A percentile compares a stretch with the other conserved stretches of the same genome.
Conservation (phyloP, 129 eudicot species). For the Silybum marianum region DNA sequence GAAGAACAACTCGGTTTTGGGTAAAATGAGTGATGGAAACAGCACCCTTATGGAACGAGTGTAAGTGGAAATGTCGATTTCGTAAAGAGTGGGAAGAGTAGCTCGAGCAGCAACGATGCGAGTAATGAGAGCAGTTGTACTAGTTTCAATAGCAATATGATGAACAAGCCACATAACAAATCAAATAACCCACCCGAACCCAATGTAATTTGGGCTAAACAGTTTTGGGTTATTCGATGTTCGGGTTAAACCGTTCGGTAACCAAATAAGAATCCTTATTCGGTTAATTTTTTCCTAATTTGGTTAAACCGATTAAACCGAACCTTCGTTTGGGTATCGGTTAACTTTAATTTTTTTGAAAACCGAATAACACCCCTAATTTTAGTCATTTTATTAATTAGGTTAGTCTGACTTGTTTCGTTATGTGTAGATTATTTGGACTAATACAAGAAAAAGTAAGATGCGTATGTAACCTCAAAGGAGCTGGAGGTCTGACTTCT, state of each 20-base stretch:
- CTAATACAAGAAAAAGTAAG: not conserved
- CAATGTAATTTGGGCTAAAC: no score
- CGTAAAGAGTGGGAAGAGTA: constrained; percentile 44
- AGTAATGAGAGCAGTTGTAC: constrained; percentile 55
- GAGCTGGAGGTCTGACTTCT: no score
- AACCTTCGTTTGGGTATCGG: no score
- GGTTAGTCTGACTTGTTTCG: not conserved
- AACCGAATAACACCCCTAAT: no score
- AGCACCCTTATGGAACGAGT: constrained; percentile 13
- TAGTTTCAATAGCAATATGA: constrained; percentile 38
- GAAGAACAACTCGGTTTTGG: constrained; percentile 39
- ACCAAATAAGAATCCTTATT: no score
- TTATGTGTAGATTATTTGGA: constrained; percentile 23
- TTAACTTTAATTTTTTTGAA: no score
- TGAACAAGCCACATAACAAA: constrained; percentile 48
- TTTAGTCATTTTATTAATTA: no score
- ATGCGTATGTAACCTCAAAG: not conserved
- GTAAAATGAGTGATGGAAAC: not conserved
- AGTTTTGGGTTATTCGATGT: no score
- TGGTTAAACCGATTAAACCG: no score
- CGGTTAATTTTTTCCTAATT: no score
- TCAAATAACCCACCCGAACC: constrained; percentile 18
- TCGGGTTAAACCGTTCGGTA: no score
- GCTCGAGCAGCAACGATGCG: constrained; percentile 41
- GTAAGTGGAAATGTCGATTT: constrained; percentile 38